Evolutionary conservation across 768 basidiomycete species (phyloP), one percentile per base, ranked within the genome.

Genomic region (Tulasnella sp.): DNA sequence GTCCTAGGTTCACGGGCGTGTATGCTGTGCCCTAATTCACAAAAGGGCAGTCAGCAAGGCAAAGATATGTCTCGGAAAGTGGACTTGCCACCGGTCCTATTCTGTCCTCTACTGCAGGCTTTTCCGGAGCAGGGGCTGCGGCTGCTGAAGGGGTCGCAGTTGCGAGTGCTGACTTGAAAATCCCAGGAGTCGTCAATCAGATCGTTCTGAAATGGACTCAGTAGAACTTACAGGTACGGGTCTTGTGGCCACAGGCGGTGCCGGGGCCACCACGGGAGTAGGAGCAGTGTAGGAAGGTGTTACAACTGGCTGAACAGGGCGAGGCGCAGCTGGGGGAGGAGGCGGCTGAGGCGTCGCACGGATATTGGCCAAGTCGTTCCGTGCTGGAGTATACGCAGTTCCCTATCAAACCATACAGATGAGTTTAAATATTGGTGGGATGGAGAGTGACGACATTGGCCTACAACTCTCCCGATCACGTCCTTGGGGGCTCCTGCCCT

Each of bases 1-100:
- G 78, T 21, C 83, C 79, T 8, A 98, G 77, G 53, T 80, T 80
- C 61, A 98, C 90, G 2, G 95, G 95, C 1, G 84, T 88, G 69
- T 93, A 97, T 0, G 85, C 79, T 0, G 92, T 90, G 51, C 92
- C 88, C 73, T 75, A 43, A 11, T 1, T 32, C 29, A 27, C 11
- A 45, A 17, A 17, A 61, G 61, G 50, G 17, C 49, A 15, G 11
- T n/a, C n/a, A 42, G 9, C 29, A 15, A 9, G 23, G 8, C 17
- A 9, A 51, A 42, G 38, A 29, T 32, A 49, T 3, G 17, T 27
- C 4, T 7, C 29, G 8, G 7, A 60, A 15, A 15, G 13, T 42
- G 27, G 9, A 64, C 75, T 68, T 62, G 77, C 76, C 19, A 92
- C 84, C 1, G 88, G 88, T 0, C 76, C 86, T 64, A 95, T 94